Evolutionary conservation across 2,329 filamentous ascomycete genomes (phyloP), one percentile per base, ranked within the genome.

Genomic region (Fusarium euwallaceae): DNA sequence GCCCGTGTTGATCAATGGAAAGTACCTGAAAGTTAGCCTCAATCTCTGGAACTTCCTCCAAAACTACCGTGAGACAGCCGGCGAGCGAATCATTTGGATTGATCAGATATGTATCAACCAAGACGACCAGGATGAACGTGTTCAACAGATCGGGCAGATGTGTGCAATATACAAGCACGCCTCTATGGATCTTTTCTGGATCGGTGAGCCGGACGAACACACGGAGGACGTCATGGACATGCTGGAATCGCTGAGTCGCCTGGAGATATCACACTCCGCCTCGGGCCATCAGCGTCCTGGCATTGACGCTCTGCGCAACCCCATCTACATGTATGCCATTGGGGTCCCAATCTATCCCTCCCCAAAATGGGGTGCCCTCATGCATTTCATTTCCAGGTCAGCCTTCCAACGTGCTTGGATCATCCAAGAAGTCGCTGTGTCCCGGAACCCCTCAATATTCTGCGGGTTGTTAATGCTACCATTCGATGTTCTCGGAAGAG

Each of bases 101-200:
- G 53, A 56, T 16, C 53, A 56, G 32, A 56, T 56, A 6, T 56
- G 53, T 20, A 56, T 56, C 53, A 56, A 56, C n/a, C 53, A 56
- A 29, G 53, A 56, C 32, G 53, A 56, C 53, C n/a, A 32, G 4
- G 32, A 56, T 17, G 53, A 56, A 3, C 32, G 53, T 3, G 53
- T 56, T 2, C 32, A 56, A 14, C 53, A 56, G 32, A 56, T 56
- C 12, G 53, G 32, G 53, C 53, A 56, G 6, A 56, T 56, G 53
- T 56, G 53, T 37, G 53, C 53, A 24, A 56, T 56, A 36, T 56
- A 56, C 7, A 32, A 56, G 32, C 53, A 6, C n/a, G 53, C 53
- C 32, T 56, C 53, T 24, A 34, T 34, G 29, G 53, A 56, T 3
- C n/a, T 56, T 9, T 56, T 56, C 29, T 56, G 53, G 53, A 22